Base-by-base conservation (phyloP, 1,139 yeast species). In the Zygosaccharomyces sapae region DNA sequence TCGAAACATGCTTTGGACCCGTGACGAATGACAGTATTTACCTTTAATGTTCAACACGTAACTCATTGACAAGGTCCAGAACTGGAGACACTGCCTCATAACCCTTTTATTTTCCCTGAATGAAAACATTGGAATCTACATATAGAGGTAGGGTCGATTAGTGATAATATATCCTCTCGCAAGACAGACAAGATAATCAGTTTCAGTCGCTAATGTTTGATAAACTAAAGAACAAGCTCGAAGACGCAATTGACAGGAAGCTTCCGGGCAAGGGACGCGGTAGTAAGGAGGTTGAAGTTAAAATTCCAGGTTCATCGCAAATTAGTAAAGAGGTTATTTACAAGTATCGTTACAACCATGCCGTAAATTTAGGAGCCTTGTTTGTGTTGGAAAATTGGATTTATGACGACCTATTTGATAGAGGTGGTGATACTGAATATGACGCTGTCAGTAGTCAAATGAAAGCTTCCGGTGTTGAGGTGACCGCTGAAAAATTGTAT, bases 291-390 rank as follows among this genome's bases (percentile, higher is more conserved):
- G 71, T 2, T 68, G 53, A 7, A 69, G 70, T 2, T 67, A 70
- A 2, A 68, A 63, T 6, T 51, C 59, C 38, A 55, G 68, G 3
- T 71, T 71, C 33, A 47, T 41, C 34, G 7, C 48, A 27, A 5
- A 63, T 38, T 82, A 61, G 74, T 18, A 66, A 67, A 48, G 70
- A 71, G 41, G 79, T 82, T 45, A 77, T 88, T 27, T 81, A 75
- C 62, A 86, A 80, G 57, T 71, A 76, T 41, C 73, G 97, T 49
- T 73, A 70, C 54, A 87, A 87, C 61, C 80, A 77, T 60, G 98
- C 97, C 9, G 95, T 88, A 33, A 90, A 90, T 64, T 68, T 92
- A 38, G 97, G 98, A 1, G 79, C 92, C 0, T 70, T 87, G 58
- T 90, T 90, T 63, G 83, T 89, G 1, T 74, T 81, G 46, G 98